Evolutionary conservation across 2,329 filamentous ascomycete species (phyloP).

Genomic region (Leptographium procerum): DNA sequence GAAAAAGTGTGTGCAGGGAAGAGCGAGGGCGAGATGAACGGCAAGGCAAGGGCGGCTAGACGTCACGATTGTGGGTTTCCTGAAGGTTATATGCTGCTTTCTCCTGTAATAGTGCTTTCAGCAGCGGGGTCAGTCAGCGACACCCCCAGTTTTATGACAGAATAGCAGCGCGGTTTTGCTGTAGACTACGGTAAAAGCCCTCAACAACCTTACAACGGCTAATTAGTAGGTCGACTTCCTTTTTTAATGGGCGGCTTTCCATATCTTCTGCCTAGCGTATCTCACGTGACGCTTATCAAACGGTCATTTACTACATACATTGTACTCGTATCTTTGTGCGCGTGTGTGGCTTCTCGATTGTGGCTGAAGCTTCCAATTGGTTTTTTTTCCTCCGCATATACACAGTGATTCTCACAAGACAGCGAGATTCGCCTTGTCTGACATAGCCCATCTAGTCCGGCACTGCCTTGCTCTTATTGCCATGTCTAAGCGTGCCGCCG

Average conservation of each 20-base stretch:
- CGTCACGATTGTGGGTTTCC: slow-evolving; percentile 1
- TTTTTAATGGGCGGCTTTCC: background rate
- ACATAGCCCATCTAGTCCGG: background rate
- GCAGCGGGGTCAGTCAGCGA: background rate
- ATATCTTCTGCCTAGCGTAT: background rate
- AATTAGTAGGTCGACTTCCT: background rate
- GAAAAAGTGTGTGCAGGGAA: background rate
- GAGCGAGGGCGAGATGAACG: background rate
- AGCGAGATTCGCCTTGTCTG: background rate
- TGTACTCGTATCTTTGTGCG: too few species aligned
- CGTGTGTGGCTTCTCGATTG: background rate
- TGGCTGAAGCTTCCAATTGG: background rate
- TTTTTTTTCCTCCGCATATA: too few species aligned
- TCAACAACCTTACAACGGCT: background rate
- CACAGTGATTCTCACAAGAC: too few species aligned
- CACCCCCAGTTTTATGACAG: background rate
- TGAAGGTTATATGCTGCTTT: background rate
- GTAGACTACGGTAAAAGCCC: background rate
- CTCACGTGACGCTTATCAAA: background rate
- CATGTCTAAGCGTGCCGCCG: slow-evolving; percentile 42
- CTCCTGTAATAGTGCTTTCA: background rate
- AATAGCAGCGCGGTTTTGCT: background rate
- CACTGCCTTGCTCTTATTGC: slow-evolving; percentile 7
- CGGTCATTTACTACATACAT: too few species aligned
- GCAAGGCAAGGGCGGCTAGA: background rate